Evolutionary conservation across 2,329 filamentous ascomycete species (phyloP).

Genomic region (Emmonsiellopsis sp.): DNA sequence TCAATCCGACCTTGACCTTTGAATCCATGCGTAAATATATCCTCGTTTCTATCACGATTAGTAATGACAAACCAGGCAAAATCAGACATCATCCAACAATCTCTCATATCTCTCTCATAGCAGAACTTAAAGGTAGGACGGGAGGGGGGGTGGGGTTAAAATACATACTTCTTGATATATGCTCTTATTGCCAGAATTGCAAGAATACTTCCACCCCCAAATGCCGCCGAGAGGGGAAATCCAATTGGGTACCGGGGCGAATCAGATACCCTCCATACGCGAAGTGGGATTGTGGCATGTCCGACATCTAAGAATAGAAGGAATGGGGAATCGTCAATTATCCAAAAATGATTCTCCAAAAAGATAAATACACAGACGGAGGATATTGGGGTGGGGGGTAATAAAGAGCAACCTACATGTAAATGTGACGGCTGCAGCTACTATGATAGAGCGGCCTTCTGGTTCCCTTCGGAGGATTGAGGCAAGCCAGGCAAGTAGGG

Average conservation of each 20-base stretch:
- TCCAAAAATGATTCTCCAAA: not conserved
- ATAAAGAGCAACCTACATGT: constrained; percentile 5
- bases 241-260: constrained; percentile 13
- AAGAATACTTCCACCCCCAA: constrained; percentile 4
- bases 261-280: constrained; percentile 13
- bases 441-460: constrained; percentile 12
- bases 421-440: constrained; percentile 13
- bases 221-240: constrained; percentile 13
- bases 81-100: not conserved
- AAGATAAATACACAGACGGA: too few relatives aligned
- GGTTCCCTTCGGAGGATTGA: constrained; percentile 12
- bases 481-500: constrained; percentile 13
- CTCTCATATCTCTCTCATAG: not conserved
- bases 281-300: constrained; percentile 15
- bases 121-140: not conserved
- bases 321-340: not conserved
- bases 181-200: not conserved
- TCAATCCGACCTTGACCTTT: not conserved
- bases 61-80: not conserved
- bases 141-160: not conserved
- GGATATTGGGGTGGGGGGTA: not conserved
- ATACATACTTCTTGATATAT: not conserved
- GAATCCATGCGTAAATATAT: not conserved
- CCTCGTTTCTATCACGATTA: not conserved
- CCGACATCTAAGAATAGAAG: constrained; percentile 4